phyloP scores from a whole-genome alignment of 2,329 filamentous ascomycete genomes.

The Coniosporium tulheliwenetii region DNA sequence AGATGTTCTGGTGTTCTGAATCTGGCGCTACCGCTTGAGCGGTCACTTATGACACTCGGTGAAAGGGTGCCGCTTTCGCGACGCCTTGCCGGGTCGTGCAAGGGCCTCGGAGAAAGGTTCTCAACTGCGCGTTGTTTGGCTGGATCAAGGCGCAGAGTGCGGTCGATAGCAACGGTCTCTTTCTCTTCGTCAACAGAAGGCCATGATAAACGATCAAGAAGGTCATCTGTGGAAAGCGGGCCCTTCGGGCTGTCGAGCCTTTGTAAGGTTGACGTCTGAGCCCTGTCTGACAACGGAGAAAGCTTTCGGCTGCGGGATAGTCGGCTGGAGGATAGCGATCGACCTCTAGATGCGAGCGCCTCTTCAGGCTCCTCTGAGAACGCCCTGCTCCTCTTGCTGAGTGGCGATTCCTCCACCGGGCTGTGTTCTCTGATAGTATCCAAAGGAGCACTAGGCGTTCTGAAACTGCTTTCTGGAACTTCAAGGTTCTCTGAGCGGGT shows the following conservation, averaged over 20 bases:
- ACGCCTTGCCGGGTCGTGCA: constrained; percentile 24
- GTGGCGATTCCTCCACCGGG: constrained; percentile 21
- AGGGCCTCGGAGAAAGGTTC: constrained; percentile 22
- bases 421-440: constrained; percentile 36
- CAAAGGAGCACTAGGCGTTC: constrained; percentile 21
- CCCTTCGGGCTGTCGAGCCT: constrained; percentile 7
- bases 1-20: constrained; percentile 27
- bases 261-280: too few species aligned
- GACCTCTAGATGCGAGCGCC: constrained; percentile 23
- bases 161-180: constrained; percentile 26
- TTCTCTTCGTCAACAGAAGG: constrained; percentile 29
- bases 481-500: not conserved
- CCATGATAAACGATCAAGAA: constrained; percentile 20
- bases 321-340: constrained; percentile 25
- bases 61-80: constrained; percentile 18
- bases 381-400: constrained; percentile 25
- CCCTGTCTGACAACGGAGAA: constrained; percentile 11
- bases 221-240: constrained; percentile 15
- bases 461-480: constrained; percentile 9
- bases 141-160: constrained; percentile 15
- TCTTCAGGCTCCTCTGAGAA: constrained; percentile 24
- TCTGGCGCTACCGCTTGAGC: constrained; percentile 23
- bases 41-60: constrained; percentile 27
- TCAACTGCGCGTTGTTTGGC: constrained; percentile 8
- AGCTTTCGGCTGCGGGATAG: constrained; percentile 19